A percentile compares a stretch with the other conserved stretches of the same genome.
These are phyloP conservation scores for Pistacia integerrima DNA, from an alignment of 345 rosid genomes.

Conservation along the genomic window DNA sequence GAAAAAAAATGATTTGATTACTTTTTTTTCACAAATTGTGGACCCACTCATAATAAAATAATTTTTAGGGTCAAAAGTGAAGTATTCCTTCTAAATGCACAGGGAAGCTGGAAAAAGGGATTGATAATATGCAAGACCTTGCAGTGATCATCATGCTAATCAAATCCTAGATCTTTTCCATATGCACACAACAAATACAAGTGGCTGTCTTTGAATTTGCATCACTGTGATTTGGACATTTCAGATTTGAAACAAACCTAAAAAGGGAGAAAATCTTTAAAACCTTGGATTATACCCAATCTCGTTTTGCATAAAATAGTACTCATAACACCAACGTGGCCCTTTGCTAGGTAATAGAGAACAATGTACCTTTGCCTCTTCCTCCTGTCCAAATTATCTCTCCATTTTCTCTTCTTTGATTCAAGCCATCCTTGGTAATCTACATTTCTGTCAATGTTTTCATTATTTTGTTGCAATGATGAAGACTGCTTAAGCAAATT, in stretches of 20 bases:
- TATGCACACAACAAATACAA: too few species aligned
- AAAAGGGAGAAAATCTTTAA: neutral
- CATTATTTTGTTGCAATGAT: slow-evolving; percentile 31
- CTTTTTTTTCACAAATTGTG: neutral
- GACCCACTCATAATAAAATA: neutral
- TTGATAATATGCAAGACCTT: too few species aligned
- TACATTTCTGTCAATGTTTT: slow-evolving; percentile 62
- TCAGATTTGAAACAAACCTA: too few species aligned
- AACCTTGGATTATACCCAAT: neutral
- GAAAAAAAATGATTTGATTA: neutral
- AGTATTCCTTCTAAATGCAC: neutral
- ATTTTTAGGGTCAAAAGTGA: neutral
- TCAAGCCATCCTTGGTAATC: slow-evolving; percentile 98
- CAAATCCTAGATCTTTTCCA: too few species aligned
- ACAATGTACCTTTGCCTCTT: slow-evolving; percentile 72
- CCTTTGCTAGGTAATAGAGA: neutral
- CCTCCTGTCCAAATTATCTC: slow-evolving; percentile 53
- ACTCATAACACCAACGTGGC: slow-evolving; percentile 7
- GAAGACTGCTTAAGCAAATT: slow-evolving; percentile 32
- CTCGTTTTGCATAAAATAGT: slow-evolving; percentile 4
- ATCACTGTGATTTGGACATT: too few species aligned
- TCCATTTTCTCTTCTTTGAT: slow-evolving; percentile 89
- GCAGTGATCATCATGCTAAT: too few species aligned
- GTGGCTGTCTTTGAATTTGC: too few species aligned
- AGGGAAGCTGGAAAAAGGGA: too few species aligned